Conservation (phyloP, 495 filamentous ascomycete species). For the Choiromyces venosus region DNA sequence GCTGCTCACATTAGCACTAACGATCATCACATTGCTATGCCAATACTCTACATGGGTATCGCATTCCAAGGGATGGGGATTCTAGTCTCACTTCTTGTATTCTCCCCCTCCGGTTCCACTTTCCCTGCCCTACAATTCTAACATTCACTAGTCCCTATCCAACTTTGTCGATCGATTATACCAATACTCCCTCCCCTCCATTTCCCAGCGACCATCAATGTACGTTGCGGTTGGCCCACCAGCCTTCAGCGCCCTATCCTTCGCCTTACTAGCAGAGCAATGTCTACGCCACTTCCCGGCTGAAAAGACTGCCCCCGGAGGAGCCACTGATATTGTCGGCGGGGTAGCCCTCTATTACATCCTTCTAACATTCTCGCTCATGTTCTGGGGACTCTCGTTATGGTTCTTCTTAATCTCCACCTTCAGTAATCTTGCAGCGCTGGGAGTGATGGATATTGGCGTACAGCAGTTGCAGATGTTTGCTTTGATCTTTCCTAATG, state of each 20-base stretch:
- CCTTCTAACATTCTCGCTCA: slow-evolving; percentile 18
- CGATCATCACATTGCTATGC: slow-evolving; percentile 17
- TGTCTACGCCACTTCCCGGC: slow-evolving; percentile 26
- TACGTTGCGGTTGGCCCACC: slow-evolving; percentile 34
- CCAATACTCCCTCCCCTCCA: slow-evolving; percentile 21
- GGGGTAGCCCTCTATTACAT: slow-evolving; percentile 36
- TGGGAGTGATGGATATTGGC: slow-evolving; percentile 28
- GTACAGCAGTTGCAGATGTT: slow-evolving; percentile 32
- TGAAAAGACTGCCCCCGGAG: slow-evolving; percentile 4
- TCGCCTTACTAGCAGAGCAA: slow-evolving; percentile 32
- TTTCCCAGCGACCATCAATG: slow-evolving; percentile 19
- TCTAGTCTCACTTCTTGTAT: slow-evolving; percentile 31
- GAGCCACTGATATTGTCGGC: slow-evolving; percentile 24
- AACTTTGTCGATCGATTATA: slow-evolving; percentile 24
- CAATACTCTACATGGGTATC: slow-evolving; percentile 33
- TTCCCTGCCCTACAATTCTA: background rate
- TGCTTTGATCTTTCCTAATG: slow-evolving; percentile 34
- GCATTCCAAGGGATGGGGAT: slow-evolving; percentile 38
- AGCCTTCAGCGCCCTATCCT: slow-evolving; percentile 32
- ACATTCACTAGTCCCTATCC: slow-evolving; percentile 21
- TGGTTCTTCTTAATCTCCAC: slow-evolving; percentile 37
- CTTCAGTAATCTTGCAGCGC: slow-evolving; percentile 14
- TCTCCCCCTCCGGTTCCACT: too few relatives aligned
- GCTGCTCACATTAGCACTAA: slow-evolving; percentile 22
- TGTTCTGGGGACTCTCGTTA: slow-evolving; percentile 37